Base-by-base conservation (phyloP, 805 yeast species). In the Isabelozyma pseudorhagii region DNA sequence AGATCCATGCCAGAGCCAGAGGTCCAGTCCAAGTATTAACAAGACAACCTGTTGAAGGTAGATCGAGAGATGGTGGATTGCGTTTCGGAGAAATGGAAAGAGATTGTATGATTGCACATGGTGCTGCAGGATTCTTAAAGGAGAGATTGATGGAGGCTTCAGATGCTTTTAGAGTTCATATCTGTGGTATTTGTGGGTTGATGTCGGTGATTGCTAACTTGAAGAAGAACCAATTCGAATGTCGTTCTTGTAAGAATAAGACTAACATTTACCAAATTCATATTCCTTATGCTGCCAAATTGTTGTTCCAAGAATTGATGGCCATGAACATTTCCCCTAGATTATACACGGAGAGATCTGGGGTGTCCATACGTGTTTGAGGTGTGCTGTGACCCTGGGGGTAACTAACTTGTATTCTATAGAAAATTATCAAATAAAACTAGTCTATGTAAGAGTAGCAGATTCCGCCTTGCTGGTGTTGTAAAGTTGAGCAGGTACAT, bases 71-170 rank as follows among this genome's bases (percentile, higher is more conserved):
- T 72, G 99, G 99, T 83, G 99, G 99, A 61, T 79, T 93, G 69
- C 89, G 99, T 74, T 92, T 93, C 82, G 99, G 99, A 65, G 99
- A 93, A 73, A 94, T 94, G 99, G 99, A 94, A 75, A 89, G 99
- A 78, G 99, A 94, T 80, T 94, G 99, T 87, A 93, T 94, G 97
- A 94, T 94, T 79, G 99, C 99, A 2, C 98, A 94, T 68, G 99
- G 99, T 69, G 98, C 97, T 11, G 97, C 99, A 4, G 96, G 97
- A 7, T 93, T 94, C 78, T 81, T 94, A 76, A 91, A 93, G 72
- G 99, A 94, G 75, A 82, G 99, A 69, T 78, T 94, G 69, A 93
- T 94, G 97, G 98, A 94, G 72, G 97, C 97, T 10, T 93, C 98
- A 0, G 99, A 94, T 76, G 97, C 98, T 1, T 94, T 94, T 79